phyloP scores from a whole-genome alignment of 257 asterid species.

The Capsicum baccatum region DNA sequence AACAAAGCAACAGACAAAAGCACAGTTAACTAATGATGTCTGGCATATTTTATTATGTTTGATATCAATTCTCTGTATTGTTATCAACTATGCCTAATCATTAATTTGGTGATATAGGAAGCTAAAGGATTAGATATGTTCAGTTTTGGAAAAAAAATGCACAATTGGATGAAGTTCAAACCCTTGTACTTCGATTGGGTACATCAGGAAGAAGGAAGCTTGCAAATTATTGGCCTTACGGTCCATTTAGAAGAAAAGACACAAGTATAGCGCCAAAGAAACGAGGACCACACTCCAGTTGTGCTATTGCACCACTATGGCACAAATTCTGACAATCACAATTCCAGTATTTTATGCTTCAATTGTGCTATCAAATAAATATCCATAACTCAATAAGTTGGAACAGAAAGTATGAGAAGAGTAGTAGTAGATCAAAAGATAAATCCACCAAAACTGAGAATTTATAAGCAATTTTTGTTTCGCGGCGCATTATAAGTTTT shows the following conservation, averaged over 20 bases:
- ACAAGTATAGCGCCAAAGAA: not conserved
- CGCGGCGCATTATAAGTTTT: not conserved
- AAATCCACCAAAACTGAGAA: not conserved
- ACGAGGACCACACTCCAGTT: slow-evolving; percentile 6
- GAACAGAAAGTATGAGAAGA: not conserved
- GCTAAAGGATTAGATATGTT: not conserved
- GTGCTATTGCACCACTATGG: not conserved
- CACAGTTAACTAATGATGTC: not conserved
- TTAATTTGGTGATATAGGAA: slow-evolving; percentile 7
- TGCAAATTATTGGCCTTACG: not conserved
- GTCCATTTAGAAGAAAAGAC: not conserved
- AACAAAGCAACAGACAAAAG: slow-evolving; percentile 1
- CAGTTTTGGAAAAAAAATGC: not conserved
- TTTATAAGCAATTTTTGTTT: not conserved
- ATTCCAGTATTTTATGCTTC: not conserved
- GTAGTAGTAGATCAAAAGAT: not conserved
- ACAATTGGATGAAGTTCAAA: not conserved
- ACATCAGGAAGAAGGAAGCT: not conserved
- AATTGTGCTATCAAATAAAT: not conserved
- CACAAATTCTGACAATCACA: not conserved
- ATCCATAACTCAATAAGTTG: not conserved
- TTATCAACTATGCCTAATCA: not conserved
- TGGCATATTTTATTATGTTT: slow-evolving; percentile 8
- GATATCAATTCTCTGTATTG: not conserved
- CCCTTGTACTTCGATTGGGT: not conserved